Percentiles rank a stretch among this genome's conserved stretches.
These are phyloP conservation scores for Alnus rubra DNA, from an alignment of 306 rosid species.

Conservation along the genomic window DNA sequence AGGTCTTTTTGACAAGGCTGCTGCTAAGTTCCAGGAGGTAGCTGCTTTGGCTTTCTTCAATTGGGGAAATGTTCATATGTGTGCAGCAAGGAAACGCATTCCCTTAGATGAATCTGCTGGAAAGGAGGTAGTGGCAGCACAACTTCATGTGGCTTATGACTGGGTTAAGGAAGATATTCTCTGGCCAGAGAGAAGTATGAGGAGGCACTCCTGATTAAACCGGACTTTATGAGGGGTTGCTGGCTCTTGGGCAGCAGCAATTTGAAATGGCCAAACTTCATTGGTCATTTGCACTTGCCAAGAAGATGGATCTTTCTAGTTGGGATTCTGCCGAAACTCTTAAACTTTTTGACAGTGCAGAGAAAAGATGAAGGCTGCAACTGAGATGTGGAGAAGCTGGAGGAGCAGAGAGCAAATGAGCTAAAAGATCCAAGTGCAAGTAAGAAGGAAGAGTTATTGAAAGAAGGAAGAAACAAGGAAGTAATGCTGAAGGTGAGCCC, in stretches of 20 bases:
- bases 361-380: conserved; percentile 93
- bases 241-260: conserved; percentile 93
- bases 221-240: conserved; percentile 90
- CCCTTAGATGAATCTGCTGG: conserved; percentile 88
- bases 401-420: conserved; percentile 85
- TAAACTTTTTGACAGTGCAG: conserved; percentile 74
- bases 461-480: conserved; percentile 73
- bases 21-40: conserved; percentile 97
- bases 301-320: conserved; percentile 70
- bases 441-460: conserved; percentile 76
- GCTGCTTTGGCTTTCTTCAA: conserved; percentile 95
- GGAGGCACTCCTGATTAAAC: conserved; percentile 84
- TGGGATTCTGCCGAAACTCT: conserved; percentile 84
- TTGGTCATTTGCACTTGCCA: conserved; percentile 93
- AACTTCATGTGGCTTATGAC: conserved; percentile 89
- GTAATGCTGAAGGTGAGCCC: conserved; percentile 59
- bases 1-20: conserved; percentile 85
- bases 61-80: conserved; percentile 98
- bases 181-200: conserved; percentile 88
- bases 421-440: conserved; percentile 76
- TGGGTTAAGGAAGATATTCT: conserved; percentile 92
- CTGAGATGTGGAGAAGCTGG: conserved; percentile 96
- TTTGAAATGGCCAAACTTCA: conserved; percentile 98
- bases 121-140: conserved; percentile 67
- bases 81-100: conserved; percentile 93